Conservation (phyloP, 2,329 filamentous ascomycete genomes). For the Aspergillus sp. region DNA sequence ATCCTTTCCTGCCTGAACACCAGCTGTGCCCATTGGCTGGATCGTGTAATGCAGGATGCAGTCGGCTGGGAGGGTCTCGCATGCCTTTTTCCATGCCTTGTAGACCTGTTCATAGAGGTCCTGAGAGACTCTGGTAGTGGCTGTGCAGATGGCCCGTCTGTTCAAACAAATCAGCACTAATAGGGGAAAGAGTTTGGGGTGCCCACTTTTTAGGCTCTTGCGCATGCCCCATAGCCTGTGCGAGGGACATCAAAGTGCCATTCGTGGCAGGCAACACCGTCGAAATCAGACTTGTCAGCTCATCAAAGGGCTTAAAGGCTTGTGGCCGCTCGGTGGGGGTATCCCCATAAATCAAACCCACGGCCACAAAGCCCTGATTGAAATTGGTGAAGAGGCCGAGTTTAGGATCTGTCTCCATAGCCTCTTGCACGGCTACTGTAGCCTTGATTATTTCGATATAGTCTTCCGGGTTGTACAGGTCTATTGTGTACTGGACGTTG, state of each 20-base stretch:
- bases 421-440: not conserved
- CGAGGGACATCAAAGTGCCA: not conserved
- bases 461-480: constrained; percentile 1
- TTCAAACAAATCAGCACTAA: too few species aligned
- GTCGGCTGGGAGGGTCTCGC: not conserved
- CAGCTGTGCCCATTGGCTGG: not conserved
- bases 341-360: not conserved
- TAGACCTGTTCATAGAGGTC: not conserved
- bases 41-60: not conserved
- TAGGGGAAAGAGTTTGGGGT: too few species aligned
- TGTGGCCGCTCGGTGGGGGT: not conserved
- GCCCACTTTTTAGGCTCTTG: too few species aligned
- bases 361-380: not conserved
- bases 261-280: not conserved
- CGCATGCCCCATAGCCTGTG: not conserved
- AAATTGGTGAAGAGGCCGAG: not conserved
- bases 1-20: not conserved
- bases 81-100: not conserved
- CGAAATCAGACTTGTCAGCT: not conserved
- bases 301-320: not conserved
- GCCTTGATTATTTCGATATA: not conserved
- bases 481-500: not conserved
- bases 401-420: not conserved
- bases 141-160: not conserved
- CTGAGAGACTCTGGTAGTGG: not conserved